Evolutionary conservation across 169 alveolate species (phyloP).

Genomic region (Amoebophrya sp.): DNA sequence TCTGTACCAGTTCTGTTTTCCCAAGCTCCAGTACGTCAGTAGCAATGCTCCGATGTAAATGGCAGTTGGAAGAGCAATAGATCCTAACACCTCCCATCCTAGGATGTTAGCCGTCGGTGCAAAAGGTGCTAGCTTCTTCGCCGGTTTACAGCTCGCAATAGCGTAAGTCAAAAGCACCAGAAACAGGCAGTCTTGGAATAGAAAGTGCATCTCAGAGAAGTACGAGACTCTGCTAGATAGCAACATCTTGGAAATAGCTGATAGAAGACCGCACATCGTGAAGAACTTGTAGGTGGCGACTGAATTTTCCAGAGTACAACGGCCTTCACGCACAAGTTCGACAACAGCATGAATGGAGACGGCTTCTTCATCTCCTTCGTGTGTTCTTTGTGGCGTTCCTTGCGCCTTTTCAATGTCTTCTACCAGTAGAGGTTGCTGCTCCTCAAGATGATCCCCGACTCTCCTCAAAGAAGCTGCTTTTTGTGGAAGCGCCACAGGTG

Average conservation of each 20-base stretch:
- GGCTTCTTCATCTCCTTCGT: no score
- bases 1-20: background rate
- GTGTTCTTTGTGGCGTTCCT: no score
- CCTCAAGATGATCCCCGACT: no score
- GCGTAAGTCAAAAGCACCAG: background rate
- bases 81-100: background rate
- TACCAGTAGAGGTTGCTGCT: no score
- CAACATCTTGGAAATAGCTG: background rate
- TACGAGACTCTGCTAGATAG: background rate
- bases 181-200: background rate
- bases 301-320: slow-evolving; percentile 71
- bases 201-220: background rate
- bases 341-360: background rate
- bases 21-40: background rate
- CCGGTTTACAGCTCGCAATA: background rate
- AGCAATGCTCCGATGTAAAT: background rate
- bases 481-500: background rate
- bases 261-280: slow-evolving; percentile 58
- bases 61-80: background rate
- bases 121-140: background rate
- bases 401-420: no score
- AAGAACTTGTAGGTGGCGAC: slow-evolving; percentile 72
- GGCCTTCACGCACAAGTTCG: slow-evolving; percentile 62
- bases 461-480: background rate
- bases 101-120: background rate